These are phyloP conservation scores for Aspergillus sparsus DNA, from an alignment of 495 filamentous ascomycete genomes.

Conservation along the genomic window DNA sequence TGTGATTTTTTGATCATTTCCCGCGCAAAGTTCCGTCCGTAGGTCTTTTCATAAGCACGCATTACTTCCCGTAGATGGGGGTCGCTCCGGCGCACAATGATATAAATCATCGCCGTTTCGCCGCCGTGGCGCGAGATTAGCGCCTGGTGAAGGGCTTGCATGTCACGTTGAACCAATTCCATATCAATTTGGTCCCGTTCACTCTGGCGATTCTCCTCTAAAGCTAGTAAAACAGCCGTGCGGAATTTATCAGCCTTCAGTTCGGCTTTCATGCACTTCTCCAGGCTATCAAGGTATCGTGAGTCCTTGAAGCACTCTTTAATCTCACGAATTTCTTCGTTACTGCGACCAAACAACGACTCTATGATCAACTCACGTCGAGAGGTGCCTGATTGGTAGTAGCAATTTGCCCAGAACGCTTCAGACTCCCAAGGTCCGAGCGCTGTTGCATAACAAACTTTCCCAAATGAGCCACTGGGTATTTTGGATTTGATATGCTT, in stretches of 20 bases:
- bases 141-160: conserved; percentile 67
- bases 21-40: conserved; percentile 76
- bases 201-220: conserved; percentile 81
- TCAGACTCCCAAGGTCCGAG: conserved; percentile 91
- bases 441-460: conserved; percentile 85
- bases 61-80: conserved; percentile 79
- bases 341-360: conserved; percentile 82
- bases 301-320: conserved; percentile 92
- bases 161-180: conserved; percentile 67
- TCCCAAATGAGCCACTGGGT: conserved; percentile 76
- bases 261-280: conserved; percentile 85
- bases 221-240: conserved; percentile 77
- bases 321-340: conserved; percentile 83
- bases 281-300: conserved; percentile 81
- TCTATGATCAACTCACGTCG: conserved; percentile 90
- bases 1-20: conserved; percentile 85
- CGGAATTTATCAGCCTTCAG: conserved; percentile 95
- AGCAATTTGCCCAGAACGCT: conserved; percentile 98
- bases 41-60: conserved; percentile 66
- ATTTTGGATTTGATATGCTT: conserved; percentile 87
- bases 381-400: conserved; percentile 88
- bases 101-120: conserved; percentile 85
- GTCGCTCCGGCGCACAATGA: conserved; percentile 79
- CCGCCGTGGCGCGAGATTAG: conserved; percentile 75
- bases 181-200: conserved; percentile 61